Percentiles rank a stretch among this genome's conserved stretches.
These are phyloP conservation scores for Melampsora americana DNA, from an alignment of 1,284 basidiomycete species.

Conservation along the genomic window DNA sequence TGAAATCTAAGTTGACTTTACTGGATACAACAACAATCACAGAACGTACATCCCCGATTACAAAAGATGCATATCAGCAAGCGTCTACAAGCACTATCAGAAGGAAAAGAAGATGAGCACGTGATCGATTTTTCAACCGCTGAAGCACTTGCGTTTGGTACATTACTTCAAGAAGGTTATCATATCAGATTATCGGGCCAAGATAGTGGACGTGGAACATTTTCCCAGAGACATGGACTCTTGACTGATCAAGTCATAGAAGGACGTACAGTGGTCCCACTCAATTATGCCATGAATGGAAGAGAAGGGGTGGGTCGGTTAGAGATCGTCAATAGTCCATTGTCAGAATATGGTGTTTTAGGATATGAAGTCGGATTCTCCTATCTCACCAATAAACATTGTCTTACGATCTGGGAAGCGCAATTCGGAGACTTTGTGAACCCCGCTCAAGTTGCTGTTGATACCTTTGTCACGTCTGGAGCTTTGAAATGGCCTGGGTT, in stretches of 20 bases:
- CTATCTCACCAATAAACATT: constrained; percentile 69
- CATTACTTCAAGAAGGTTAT: constrained; percentile 71
- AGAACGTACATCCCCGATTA: constrained; percentile 69
- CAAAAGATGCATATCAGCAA: constrained; percentile 70
- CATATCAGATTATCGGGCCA: constrained; percentile 83
- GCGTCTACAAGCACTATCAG: constrained; percentile 64
- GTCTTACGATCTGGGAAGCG: constrained; percentile 84
- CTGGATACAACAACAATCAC: constrained; percentile 56
- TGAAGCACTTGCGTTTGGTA: constrained; percentile 82
- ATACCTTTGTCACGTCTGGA: constrained; percentile 76
- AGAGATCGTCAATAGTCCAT: constrained; percentile 57
- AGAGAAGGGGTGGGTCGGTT: constrained; percentile 60
- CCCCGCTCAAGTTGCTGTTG: constrained; percentile 71
- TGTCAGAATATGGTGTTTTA: constrained; percentile 48
- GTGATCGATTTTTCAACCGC: constrained; percentile 83
- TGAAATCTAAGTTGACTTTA: no score
- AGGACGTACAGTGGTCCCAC: constrained; percentile 65
- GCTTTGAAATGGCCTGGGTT: constrained; percentile 61
- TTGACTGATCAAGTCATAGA: constrained; percentile 79
- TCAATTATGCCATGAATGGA: constrained; percentile 52
- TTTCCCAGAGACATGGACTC: constrained; percentile 87
- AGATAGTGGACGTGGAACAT: constrained; percentile 79
- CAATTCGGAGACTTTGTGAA: constrained; percentile 80
- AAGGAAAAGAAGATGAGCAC: constrained; percentile 52
- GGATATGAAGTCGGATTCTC: constrained; percentile 83